phyloP scores from a whole-genome alignment of 441 rosid species.

The Aleurites moluccanus region DNA sequence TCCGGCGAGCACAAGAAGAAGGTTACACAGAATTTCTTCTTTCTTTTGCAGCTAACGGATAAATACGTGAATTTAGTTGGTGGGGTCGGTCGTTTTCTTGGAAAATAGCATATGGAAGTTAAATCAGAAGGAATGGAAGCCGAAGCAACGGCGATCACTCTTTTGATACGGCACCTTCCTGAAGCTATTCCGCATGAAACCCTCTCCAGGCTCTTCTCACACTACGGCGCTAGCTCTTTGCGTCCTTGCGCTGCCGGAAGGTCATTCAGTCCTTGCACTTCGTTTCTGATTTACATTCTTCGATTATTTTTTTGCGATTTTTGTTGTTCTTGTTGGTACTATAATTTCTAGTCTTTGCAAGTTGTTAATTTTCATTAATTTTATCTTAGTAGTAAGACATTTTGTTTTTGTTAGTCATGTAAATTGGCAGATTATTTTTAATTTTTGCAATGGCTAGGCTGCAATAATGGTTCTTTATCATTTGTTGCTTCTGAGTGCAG shows the following conservation, averaged over 20 bases:
- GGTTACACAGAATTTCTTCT: not conserved
- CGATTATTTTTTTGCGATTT: not conserved
- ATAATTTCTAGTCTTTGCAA: not conserved
- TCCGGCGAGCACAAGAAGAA: not conserved
- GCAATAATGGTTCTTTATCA: not conserved
- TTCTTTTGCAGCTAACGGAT: not conserved
- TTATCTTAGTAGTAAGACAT: not conserved
- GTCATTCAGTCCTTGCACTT: slow-evolving; percentile 30
- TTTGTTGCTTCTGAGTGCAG: slow-evolving; percentile 35
- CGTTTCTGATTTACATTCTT: not conserved
- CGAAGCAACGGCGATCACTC: slow-evolving; percentile 42
- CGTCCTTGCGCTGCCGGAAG: slow-evolving; percentile 76
- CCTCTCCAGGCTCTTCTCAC: slow-evolving; percentile 68
- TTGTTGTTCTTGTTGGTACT: not conserved
- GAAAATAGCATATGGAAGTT: slow-evolving; percentile 8
- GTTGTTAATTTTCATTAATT: not conserved
- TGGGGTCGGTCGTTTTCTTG: slow-evolving; percentile 1
- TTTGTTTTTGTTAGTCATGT: not conserved
- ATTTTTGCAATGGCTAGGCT: not conserved
- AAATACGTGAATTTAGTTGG: not conserved
- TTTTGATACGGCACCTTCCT: slow-evolving; percentile 73
- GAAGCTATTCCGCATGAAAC: slow-evolving; percentile 81
- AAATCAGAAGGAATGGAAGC: too few relatives aligned
- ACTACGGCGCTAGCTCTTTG: slow-evolving; percentile 72
- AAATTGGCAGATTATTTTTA: too few relatives aligned